phyloP scores from a whole-genome alignment of 768 basidiomycete genomes.

The Tulasnella calospora region DNA sequence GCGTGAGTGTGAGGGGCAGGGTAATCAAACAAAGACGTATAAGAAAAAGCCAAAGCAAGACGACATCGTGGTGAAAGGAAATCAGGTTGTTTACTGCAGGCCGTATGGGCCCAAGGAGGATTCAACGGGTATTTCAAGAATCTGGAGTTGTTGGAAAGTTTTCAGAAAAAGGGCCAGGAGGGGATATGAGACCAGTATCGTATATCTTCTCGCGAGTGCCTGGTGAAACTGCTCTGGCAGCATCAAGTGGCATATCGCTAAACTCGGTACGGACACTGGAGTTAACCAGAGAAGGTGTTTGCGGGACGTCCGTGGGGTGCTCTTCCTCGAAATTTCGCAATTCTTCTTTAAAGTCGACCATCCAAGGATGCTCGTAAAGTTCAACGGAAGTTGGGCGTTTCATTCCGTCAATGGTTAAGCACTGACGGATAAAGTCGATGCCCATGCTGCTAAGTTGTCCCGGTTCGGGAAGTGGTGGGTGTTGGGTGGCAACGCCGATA shows the following conservation, averaged over 20 bases:
- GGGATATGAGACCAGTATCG: constrained; percentile 16
- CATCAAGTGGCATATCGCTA: neutral
- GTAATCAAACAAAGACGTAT: constrained; percentile 1
- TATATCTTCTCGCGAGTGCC: constrained; percentile 5
- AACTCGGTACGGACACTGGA: constrained; percentile 16
- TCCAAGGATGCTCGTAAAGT: constrained; percentile 85
- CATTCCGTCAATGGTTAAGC: constrained; percentile 81
- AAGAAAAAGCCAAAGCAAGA: neutral
- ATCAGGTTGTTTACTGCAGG: neutral
- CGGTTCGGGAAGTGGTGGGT: constrained; percentile 89
- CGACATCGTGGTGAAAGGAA: neutral
- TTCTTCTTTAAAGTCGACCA: constrained; percentile 72
- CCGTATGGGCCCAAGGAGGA: neutral
- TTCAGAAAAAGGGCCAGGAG: constrained; percentile 13
- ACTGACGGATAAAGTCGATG: constrained; percentile 89
- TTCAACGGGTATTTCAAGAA: neutral
- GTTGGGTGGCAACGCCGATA: constrained; percentile 93
- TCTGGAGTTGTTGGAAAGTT: neutral
- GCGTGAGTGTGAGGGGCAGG: neutral
- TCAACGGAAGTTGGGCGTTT: constrained; percentile 78
- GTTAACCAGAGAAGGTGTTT: constrained; percentile 13
- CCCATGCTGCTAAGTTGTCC: constrained; percentile 83
- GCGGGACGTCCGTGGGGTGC: constrained; percentile 3
- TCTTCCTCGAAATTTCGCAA: constrained; percentile 35
- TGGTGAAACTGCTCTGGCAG: neutral